Base-by-base conservation (phyloP, 2,329 filamentous ascomycete species). In the Ophiocordyceps unilateralis region DNA sequence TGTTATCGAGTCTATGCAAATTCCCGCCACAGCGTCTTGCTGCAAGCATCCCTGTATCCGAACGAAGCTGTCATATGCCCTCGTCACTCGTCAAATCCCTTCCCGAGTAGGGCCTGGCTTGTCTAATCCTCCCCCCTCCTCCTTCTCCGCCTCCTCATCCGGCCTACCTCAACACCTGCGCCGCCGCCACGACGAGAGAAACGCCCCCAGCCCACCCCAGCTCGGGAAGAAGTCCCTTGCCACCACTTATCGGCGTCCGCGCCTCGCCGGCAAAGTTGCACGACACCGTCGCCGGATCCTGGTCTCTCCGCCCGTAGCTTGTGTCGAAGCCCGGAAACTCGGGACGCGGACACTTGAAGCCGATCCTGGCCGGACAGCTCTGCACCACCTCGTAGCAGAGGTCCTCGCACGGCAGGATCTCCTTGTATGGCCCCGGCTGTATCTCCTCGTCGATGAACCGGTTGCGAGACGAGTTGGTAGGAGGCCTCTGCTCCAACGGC, bases 381-480 rank as follows among this genome's bases (percentile, higher is more conserved):
- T 82, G 78, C 11, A 93, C 83, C 1, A 98, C 69, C 43, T 81
- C 76, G 57, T 87, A 91, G 64, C 91, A 98, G 41, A 95, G 64
- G 49, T 93, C 82, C 47, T 83, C 75, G 54, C 89, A 96, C 0
- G 91, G 91, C 9, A 94, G 65, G 19, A 96, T 67, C 64, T 98
- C 91, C 56, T 88, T 93, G 63, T 98, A 96, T 0, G 91, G 91
- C 0, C 91, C 91, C 0, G 91, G 88, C 47, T 70, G 62, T 45
- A 96, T 76, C 1, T 64, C 50, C 2, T 66, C 52, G 53, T 95
- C 87, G 50, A 96, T 91, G 40, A 74, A 63, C 0, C 69, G 56
- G 53, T 86, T 89, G 17, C 88, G 74, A 12, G 81, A 84, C 9
- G 64, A 59, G 40, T 60, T 63, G 39, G 51, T 54, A 11, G 46